A percentile compares a stretch with the other conserved stretches of the same genome.
phyloP scores from a whole-genome alignment of 208 protist genomes.

The Trypanosoma avium region DNA sequence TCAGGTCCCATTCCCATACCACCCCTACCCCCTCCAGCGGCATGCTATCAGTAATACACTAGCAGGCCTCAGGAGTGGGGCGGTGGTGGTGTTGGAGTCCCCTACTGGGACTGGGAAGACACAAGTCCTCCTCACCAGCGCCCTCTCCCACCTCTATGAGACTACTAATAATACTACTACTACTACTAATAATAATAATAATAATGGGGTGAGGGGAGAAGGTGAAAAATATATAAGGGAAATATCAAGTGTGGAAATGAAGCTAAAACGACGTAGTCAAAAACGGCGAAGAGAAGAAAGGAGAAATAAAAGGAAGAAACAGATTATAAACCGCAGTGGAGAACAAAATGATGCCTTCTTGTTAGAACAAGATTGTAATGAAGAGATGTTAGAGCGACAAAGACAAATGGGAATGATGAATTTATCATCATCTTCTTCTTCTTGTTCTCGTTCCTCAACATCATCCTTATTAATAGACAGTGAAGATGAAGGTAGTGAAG shows the following conservation, averaged over 20 bases:
- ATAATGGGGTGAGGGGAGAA: neutral
- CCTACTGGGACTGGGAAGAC: constrained; percentile 96
- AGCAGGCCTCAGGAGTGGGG: constrained; percentile 34
- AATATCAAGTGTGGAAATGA: neutral
- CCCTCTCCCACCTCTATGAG: constrained; percentile 66
- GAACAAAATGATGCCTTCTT: constrained; percentile 38
- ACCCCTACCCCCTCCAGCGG: constrained; percentile 74
- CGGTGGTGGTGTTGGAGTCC: constrained; percentile 92
- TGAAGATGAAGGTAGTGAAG: constrained; percentile 24
- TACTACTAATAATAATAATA: neutral
- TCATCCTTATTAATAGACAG: constrained; percentile 2
- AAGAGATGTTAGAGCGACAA: constrained; percentile 22
- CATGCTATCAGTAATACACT: constrained; percentile 67
- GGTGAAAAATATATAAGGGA: neutral
- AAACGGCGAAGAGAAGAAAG: neutral
- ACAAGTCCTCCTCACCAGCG: constrained; percentile 90
- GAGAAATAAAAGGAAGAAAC: neutral
- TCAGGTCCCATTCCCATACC: constrained; percentile 75
- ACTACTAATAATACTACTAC: neutral
- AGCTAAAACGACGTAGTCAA: neutral
- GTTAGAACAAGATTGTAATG: constrained; percentile 34
- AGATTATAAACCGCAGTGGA: too few relatives aligned
- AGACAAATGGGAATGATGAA: neutral
- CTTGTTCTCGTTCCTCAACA: constrained; percentile 11
- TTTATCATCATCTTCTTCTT: neutral